Base-by-base conservation (phyloP, 257 asterid species). In the Perilla frutescens region DNA sequence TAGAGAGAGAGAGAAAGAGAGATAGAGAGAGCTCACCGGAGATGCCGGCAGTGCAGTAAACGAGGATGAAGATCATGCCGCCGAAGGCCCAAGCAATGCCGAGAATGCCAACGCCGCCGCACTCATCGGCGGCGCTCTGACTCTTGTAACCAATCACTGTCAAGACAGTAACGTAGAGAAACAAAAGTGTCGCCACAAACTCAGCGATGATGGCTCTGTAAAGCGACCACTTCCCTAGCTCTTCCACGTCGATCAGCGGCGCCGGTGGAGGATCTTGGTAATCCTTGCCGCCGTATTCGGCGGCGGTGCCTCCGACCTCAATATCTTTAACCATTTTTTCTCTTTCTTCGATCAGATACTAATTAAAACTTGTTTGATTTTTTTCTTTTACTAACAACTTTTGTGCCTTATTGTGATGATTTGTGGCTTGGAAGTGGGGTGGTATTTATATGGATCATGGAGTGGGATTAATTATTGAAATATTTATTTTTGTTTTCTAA, bases 271-370 rank as follows among this genome's bases (percentile, higher is more conserved):
- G 61, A 57, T 57, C 62, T 10, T 57, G 41, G 41, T 57, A 57
- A 20, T 57, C 62, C 78, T 44, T 78, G 57, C 70, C 56, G 11
- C 73, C 58, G 66, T 57, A 60, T 31, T 62, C 77, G 54, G 65
- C 6, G 36, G 5, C 53, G 14, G 4, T 47, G 53, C 61, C 71
- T 65, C 81, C 77, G 8, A 29, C 80, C 51, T 78, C 85, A 20
- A 78, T 37, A 37, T 78, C 76, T 39, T 78, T 81, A 1, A 39
- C 81, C 85, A 81, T 81, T 63, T 29, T 5, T 6, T 14, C 0
- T 34, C 26, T 34, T 4, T 34, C 37, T 50, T 50, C 26, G 4
- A 34, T 34, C 37, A 2, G 26, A 4, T 0, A 11, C 4, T 2
- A 1, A 41, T 5, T 41, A 7, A 3, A 0, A 5, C 37, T 34